Percentiles rank a stretch among this genome's conserved stretches.
Conservation (phyloP, 2,329 filamentous ascomycete species). For the Talaromyces sp. region DNA sequence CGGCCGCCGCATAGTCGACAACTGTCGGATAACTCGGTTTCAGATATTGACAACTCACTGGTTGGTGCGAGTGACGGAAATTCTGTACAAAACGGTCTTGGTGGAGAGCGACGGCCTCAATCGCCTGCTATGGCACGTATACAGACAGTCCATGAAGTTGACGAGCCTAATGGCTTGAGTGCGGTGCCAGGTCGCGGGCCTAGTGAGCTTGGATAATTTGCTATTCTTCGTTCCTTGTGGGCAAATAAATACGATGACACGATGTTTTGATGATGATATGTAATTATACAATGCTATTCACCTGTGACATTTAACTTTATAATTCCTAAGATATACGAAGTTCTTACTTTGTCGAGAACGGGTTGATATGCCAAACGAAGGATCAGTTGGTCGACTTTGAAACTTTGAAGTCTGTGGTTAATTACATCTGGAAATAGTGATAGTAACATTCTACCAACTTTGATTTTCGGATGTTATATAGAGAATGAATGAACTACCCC, state of each 20-base stretch:
- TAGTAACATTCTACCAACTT: too few relatives aligned
- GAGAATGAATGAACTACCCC: neutral
- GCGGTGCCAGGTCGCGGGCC: neutral
- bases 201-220: neutral
- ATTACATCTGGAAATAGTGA: too few relatives aligned
- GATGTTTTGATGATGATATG: neutral
- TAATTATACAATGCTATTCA: neutral
- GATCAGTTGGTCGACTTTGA: neutral
- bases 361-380: neutral
- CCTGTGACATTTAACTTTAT: neutral
- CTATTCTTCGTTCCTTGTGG: neutral
- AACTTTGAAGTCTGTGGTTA: neutral
- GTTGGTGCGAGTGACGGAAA: neutral
- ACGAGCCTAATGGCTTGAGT: neutral
- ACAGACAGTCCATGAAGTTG: conserved; percentile 7
- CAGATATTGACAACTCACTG: conserved; percentile 2
- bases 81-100: neutral
- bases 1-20: conserved; percentile 1
- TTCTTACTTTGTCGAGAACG: neutral
- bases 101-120: neutral
- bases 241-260: neutral
- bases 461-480: too few relatives aligned
- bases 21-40: conserved; percentile 3
- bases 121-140: neutral
- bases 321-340: neutral